These are phyloP conservation scores for Balansia obtecta DNA, from an alignment of 2,329 filamentous ascomycete genomes.

Conservation along the genomic window DNA sequence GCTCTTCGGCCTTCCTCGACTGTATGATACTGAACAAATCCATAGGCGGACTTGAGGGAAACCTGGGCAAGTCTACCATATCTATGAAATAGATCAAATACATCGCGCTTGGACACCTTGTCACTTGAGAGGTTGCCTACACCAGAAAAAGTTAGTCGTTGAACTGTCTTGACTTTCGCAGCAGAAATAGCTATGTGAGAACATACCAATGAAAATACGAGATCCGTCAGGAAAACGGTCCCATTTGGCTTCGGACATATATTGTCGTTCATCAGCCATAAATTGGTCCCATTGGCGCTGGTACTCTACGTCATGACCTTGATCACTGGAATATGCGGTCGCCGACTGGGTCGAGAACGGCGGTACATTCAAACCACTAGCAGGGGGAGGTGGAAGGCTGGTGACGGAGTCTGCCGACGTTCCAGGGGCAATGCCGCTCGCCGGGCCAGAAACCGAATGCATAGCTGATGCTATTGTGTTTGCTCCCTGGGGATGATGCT, in stretches of 20 bases:
- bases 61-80: constrained; percentile 87
- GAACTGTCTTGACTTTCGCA: neutral
- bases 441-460: constrained; percentile 20
- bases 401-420: constrained; percentile 19
- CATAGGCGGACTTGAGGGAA: constrained; percentile 91
- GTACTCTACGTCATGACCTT: constrained; percentile 30
- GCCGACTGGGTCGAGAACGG: constrained; percentile 15
- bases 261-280: constrained; percentile 57
- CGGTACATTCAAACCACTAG: constrained; percentile 17
- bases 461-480: constrained; percentile 18
- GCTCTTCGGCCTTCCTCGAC: constrained; percentile 61
- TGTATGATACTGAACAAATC: constrained; percentile 88
- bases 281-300: constrained; percentile 63
- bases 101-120: constrained; percentile 82
- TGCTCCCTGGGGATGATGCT: constrained; percentile 22
- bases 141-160: constrained; percentile 8
- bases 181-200: constrained; percentile 3
- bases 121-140: constrained; percentile 84
- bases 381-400: constrained; percentile 18
- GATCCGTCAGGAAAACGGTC: constrained; percentile 68
- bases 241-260: constrained; percentile 70
- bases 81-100: constrained; percentile 80
- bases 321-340: constrained; percentile 16
- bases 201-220: constrained; percentile 67
- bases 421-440: constrained; percentile 21